These are phyloP conservation scores for Hyphodiscus sp. DNA, from an alignment of 2,329 filamentous ascomycete species.

Conservation along the genomic window DNA sequence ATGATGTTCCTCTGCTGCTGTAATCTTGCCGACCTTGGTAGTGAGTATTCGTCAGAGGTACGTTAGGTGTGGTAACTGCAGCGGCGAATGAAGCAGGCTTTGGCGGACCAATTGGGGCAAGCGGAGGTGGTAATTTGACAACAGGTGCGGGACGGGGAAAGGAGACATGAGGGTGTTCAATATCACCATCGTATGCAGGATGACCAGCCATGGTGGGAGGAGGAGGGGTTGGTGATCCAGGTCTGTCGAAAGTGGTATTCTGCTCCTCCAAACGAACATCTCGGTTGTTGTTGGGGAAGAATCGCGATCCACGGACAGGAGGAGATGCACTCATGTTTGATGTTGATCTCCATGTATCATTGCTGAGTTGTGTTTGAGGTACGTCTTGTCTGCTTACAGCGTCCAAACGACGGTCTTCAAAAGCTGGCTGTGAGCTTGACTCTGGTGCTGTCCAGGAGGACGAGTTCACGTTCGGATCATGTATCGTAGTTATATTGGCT, in stretches of 20 bases:
- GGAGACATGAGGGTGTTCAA: slow-evolving; percentile 58
- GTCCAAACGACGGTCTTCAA: slow-evolving; percentile 21
- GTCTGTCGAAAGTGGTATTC: slow-evolving; percentile 32
- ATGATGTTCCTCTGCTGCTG: slow-evolving; percentile 32
- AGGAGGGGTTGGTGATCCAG: slow-evolving; percentile 58
- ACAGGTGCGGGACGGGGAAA: slow-evolving; percentile 65
- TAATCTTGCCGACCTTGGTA: slow-evolving; percentile 29
- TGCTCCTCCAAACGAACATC: slow-evolving; percentile 40
- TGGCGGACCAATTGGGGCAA: slow-evolving; percentile 37
- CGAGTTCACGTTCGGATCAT: slow-evolving; percentile 10
- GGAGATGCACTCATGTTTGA: slow-evolving; percentile 32
- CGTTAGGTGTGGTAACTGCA: slow-evolving; percentile 31
- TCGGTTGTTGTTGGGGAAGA: slow-evolving; percentile 45
- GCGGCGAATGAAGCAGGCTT: slow-evolving; percentile 39
- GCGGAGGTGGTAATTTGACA: slow-evolving; percentile 64
- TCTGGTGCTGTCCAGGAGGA: slow-evolving; percentile 12
- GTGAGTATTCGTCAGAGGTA: slow-evolving; percentile 11
- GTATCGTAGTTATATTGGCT: slow-evolving; percentile 15
- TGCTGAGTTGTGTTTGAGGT: slow-evolving; percentile 22
- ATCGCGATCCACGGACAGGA: slow-evolving; percentile 49
- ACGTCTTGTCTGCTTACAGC: slow-evolving; percentile 5
- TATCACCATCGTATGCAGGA: slow-evolving; percentile 65
- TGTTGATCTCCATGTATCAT: slow-evolving; percentile 25
- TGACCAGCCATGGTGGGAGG: slow-evolving; percentile 65
- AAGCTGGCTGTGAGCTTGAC: slow-evolving; percentile 7